phyloP scores from a whole-genome alignment of 2,329 filamentous ascomycete species.

The Zymoseptoria pseudotritici region DNA sequence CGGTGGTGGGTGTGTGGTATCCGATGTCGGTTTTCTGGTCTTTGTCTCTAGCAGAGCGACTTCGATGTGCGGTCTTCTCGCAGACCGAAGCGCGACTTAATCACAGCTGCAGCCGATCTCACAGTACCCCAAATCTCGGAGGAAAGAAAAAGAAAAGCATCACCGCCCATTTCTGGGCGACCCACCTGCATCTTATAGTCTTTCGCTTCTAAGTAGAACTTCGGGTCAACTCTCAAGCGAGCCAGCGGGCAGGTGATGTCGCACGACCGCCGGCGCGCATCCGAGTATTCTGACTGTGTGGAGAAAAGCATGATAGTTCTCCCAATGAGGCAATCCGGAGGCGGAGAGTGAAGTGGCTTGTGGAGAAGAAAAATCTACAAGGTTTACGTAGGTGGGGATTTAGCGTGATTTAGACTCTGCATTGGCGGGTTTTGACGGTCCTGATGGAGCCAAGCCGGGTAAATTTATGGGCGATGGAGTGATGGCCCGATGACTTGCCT shows the following conservation, averaged over 20 bases:
- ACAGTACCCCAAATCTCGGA: too few relatives aligned
- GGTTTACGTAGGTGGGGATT: background rate
- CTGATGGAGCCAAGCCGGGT: background rate
- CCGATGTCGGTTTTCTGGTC: background rate
- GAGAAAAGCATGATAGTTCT: background rate
- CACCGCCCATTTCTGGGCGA: too few relatives aligned
- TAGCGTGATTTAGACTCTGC: background rate
- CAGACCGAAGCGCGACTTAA: too few relatives aligned
- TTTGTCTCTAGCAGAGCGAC: too few relatives aligned
- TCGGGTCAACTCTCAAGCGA: background rate
- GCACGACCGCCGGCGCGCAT: background rate
- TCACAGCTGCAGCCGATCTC: too few relatives aligned
- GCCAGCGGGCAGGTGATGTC: background rate
- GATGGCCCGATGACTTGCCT: too few relatives aligned
- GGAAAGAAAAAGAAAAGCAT: too few relatives aligned
- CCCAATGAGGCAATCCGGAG: constrained; percentile 2
- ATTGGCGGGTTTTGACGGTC: background rate
- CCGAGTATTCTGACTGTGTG: background rate
- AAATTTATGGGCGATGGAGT: background rate
- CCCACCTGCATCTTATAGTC: background rate
- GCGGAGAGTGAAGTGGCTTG: background rate
- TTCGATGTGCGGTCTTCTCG: too few relatives aligned
- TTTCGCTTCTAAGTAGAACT: background rate
- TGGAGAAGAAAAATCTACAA: background rate
- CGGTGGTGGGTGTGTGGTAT: background rate